Conservation (phyloP, 2,329 filamentous ascomycete species). For the Penicillium hordei region DNA sequence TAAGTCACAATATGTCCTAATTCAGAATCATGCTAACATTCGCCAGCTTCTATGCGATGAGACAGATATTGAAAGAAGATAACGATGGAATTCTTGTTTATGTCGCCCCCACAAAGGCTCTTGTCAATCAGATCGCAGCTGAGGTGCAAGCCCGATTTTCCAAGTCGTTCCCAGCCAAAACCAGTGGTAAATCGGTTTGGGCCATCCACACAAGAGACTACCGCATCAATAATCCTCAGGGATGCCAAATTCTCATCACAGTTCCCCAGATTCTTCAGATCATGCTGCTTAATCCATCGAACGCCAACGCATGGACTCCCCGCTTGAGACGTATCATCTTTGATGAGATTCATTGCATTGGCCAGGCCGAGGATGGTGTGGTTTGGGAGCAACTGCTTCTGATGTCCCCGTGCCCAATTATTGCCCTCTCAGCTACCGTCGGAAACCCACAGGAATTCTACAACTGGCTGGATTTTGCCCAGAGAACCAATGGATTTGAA, state of each 20-base stretch:
- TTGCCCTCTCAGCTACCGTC: constrained; percentile 76
- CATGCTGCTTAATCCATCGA: constrained; percentile 67
- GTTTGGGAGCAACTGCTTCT: constrained; percentile 78
- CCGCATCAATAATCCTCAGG: constrained; percentile 68
- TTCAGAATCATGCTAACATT: not conserved
- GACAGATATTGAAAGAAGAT: constrained; percentile 66
- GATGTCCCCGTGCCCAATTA: constrained; percentile 72
- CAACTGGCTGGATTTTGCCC: constrained; percentile 65
- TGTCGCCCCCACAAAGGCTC: constrained; percentile 76
- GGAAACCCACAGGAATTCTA: constrained; percentile 72
- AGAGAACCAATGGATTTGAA: constrained; percentile 62
- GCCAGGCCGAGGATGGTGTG: constrained; percentile 71
- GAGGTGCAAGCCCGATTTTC: constrained; percentile 73
- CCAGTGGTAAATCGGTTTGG: constrained; percentile 67
- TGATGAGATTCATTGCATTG: constrained; percentile 79
- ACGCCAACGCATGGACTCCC: constrained; percentile 66
- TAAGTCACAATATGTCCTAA: constrained; percentile 14
- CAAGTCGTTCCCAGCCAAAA: constrained; percentile 58
- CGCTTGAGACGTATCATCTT: constrained; percentile 75
- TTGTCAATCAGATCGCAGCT: constrained; percentile 81
- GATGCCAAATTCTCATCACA: constrained; percentile 74
- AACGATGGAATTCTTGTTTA: constrained; percentile 74
- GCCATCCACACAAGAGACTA: constrained; percentile 76
- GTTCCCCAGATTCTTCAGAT: constrained; percentile 78
- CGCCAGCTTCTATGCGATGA: constrained; percentile 73